Percentiles rank a stretch among this genome's conserved stretches.
These are phyloP conservation scores for Clarireedia sp. DNA, from an alignment of 2,329 filamentous ascomycete genomes.

Conservation along the genomic window DNA sequence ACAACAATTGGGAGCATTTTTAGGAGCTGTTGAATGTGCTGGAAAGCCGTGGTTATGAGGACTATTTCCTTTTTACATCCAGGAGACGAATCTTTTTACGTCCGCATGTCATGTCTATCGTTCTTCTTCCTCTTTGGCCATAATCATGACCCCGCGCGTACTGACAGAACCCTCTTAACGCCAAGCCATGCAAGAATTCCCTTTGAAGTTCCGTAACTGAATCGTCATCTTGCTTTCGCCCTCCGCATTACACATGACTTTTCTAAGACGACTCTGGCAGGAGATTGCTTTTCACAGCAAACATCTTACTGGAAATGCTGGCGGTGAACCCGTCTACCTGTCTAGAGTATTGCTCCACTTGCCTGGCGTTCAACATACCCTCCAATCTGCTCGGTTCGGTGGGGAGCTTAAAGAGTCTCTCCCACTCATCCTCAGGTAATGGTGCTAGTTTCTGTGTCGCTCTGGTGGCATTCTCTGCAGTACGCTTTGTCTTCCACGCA, in stretches of 20 bases:
- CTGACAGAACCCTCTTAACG: slow-evolving; percentile 19
- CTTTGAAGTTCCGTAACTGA: slow-evolving; percentile 6
- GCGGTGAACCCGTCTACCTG: slow-evolving; percentile 96
- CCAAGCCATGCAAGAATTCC: slow-evolving; percentile 21
- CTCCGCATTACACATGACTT: slow-evolving; percentile 7
- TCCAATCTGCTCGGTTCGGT: slow-evolving; percentile 73
- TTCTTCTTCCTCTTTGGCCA: slow-evolving; percentile 10
- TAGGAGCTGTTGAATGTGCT: background rate
- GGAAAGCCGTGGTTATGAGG: slow-evolving; percentile 2
- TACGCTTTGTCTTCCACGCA: slow-evolving; percentile 93
- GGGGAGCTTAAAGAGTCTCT: slow-evolving; percentile 94
- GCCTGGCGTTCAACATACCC: slow-evolving; percentile 58
- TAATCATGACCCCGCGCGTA: slow-evolving; percentile 10
- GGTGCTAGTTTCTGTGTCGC: slow-evolving; percentile 78
- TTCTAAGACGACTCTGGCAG: slow-evolving; percentile 36
- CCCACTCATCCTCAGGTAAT: slow-evolving; percentile 96
- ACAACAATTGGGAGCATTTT: background rate
- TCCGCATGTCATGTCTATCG: slow-evolving; percentile 4
- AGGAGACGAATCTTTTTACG: background rate
- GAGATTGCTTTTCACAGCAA: slow-evolving; percentile 73
- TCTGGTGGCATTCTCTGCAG: slow-evolving; percentile 85
- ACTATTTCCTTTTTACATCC: slow-evolving; percentile 2
- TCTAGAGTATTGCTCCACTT: slow-evolving; percentile 96
- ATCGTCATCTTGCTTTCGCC: background rate
- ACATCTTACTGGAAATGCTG: slow-evolving; percentile 92